Percentiles rank a stretch among this genome's conserved stretches.
Conservation (phyloP, 1,284 basidiomycete genomes). For the Ustilago nuda region DNA sequence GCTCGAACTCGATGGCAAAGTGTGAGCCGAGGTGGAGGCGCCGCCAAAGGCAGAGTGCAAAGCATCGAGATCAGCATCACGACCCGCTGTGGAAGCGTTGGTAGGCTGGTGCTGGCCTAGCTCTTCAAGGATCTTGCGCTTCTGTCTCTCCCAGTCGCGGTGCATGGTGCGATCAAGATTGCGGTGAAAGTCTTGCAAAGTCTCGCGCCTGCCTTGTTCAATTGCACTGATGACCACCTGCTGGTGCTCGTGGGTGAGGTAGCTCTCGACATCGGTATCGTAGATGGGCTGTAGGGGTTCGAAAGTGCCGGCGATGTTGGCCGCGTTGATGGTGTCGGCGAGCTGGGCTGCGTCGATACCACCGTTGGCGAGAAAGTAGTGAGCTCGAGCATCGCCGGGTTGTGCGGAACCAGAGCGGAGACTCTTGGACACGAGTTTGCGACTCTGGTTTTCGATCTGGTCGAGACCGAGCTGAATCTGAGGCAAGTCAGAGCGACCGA, state of each 20-base stretch:
- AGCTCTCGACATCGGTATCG: slow-evolving; percentile 85
- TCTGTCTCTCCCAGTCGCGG: slow-evolving; percentile 88
- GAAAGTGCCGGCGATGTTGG: slow-evolving; percentile 86
- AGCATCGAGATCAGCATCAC: slow-evolving; percentile 24
- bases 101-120: slow-evolving; percentile 73
- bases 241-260: slow-evolving; percentile 89
- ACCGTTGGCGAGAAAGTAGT: slow-evolving; percentile 82
- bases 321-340: slow-evolving; percentile 81
- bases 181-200: slow-evolving; percentile 85
- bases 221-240: slow-evolving; percentile 93
- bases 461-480: slow-evolving; percentile 87
- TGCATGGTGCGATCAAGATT: slow-evolving; percentile 80
- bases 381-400: slow-evolving; percentile 58
- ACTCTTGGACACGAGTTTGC: slow-evolving; percentile 64
- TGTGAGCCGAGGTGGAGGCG: slow-evolving; percentile 50
- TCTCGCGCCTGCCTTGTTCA: slow-evolving; percentile 86
- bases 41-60: slow-evolving; percentile 44
- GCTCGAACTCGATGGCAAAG: slow-evolving; percentile 26
- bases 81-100: slow-evolving; percentile 19
- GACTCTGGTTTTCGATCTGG: slow-evolving; percentile 84
- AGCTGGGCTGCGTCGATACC: slow-evolving; percentile 86
- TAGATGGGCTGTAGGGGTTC: slow-evolving; percentile 87
- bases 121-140: slow-evolving; percentile 89
- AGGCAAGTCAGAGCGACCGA: slow-evolving; percentile 77
- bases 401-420: slow-evolving; percentile 75